These are phyloP conservation scores for Ziziphus jujuba DNA, from an alignment of 306 rosid genomes.

Conservation along the genomic window DNA sequence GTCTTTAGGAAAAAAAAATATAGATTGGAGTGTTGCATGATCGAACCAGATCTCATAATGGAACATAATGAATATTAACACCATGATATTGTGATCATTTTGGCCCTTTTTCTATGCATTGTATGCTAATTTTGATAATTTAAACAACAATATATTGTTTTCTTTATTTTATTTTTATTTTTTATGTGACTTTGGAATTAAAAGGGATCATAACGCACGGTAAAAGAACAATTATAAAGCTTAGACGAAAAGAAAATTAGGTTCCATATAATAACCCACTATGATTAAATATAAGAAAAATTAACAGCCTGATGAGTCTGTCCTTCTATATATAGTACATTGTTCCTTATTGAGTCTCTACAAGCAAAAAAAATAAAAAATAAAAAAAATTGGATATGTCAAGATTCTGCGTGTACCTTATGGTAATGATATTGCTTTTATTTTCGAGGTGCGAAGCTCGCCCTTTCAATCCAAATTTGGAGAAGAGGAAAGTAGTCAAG, in stretches of 20 bases:
- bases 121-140: no score
- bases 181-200: constrained; percentile 5
- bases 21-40: no score
- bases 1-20: no score
- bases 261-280: constrained; percentile 9
- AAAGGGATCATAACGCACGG: not conserved
- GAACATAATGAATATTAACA: no score
- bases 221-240: constrained; percentile 5
- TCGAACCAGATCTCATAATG: no score
- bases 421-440: constrained; percentile 14
- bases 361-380: not conserved
- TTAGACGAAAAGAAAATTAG: not conserved
- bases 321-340: constrained; percentile 7
- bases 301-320: not conserved
- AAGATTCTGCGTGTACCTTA: constrained; percentile 2
- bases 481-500: not conserved
- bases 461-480: constrained; percentile 4
- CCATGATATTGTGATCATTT: no score
- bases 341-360: not conserved
- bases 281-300: not conserved
- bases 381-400: constrained; percentile 5
- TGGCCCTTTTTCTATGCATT: no score
- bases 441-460: constrained; percentile 19
- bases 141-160: no score
- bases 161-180: not conserved